Evolutionary conservation across 2,329 filamentous ascomycete species (phyloP).

Genomic region (Truncatella angustata): DNA sequence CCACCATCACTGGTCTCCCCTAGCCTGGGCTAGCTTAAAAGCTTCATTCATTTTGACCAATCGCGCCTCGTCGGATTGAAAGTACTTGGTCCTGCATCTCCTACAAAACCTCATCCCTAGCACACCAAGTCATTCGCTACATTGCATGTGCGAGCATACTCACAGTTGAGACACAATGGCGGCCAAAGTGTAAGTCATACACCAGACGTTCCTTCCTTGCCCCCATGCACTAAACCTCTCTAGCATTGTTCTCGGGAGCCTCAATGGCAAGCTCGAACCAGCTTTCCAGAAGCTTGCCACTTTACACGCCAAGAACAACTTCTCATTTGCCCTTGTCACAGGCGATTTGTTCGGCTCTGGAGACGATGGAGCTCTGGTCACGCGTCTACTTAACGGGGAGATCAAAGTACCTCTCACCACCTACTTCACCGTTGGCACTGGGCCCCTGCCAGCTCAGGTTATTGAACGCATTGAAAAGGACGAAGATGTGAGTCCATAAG

Average conservation of each 20-base stretch:
- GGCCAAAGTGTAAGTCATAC: slow-evolving; percentile 44
- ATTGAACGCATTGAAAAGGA: slow-evolving; percentile 71
- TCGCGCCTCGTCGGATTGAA: too few species aligned
- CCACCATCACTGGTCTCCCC: too few species aligned
- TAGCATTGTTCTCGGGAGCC: slow-evolving; percentile 78
- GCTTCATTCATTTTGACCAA: too few species aligned
- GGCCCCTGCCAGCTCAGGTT: slow-evolving; percentile 68
- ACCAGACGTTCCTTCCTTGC: background rate
- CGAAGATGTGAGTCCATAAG: slow-evolving; percentile 45
- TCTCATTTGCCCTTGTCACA: slow-evolving; percentile 78
- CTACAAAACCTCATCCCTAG: background rate
- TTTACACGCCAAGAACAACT: slow-evolving; percentile 83
- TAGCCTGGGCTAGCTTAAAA: too few species aligned
- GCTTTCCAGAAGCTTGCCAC: slow-evolving; percentile 78
- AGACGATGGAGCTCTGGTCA: slow-evolving; percentile 57
- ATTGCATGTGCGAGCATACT: background rate
- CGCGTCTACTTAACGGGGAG: slow-evolving; percentile 67
- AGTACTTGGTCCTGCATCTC: background rate
- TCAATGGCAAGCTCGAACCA: slow-evolving; percentile 74
- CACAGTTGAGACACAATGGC: slow-evolving; percentile 34
- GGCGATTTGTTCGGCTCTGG: slow-evolving; percentile 76
- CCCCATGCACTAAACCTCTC: slow-evolving; percentile 12
- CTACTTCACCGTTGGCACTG: slow-evolving; percentile 83
- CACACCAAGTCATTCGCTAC: background rate
- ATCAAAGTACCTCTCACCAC: slow-evolving; percentile 76